Base-by-base conservation (phyloP, 1,139 yeast genomes). In the Scheffersomyces cryptocercus region DNA sequence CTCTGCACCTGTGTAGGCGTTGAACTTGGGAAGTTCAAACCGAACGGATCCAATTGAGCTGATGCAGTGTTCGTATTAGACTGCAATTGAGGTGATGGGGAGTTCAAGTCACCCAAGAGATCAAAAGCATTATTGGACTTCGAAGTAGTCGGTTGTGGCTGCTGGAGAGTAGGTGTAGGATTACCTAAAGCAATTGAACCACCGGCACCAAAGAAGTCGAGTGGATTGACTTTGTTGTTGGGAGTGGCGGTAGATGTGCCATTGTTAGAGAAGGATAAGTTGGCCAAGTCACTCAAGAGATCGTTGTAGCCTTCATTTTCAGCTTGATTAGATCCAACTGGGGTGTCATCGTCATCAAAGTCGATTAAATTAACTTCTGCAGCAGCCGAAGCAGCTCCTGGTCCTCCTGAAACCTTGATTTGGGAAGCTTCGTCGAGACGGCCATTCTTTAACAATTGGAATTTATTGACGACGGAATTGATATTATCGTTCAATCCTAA, bases 401-500 rank as follows among this genome's bases (percentile, higher is more conserved):
- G 51, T 15, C 57, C 52, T 5, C 54, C 50, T 12, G 46, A 35
- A 20, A 68, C 77, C 43, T 78, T 71, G 42, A 88, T 79, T 49
- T 77, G 68, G 1, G 82, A 65, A 7, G 95, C 95, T 47, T 73
- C 80, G 16, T 70, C 73, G 16, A 75, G 62, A 49, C 87, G 81
- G 34, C 96, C 96, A 37, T 74, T 67, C 59, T 81, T 84, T 56
- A 89, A 70, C 29, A 82, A 70, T 43, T 77, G 81, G 67, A 79
- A 89, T 65, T 88, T 89, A 41, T 77, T 75, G 42, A 89, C 67
- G 43, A 89, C 76, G 10, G 80, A 73, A 56, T 88, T 86, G 51
- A 91, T 85, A 47, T 79, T 79, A 61, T 89, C 97, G 61, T 89
- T 89, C 48, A 93, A 73, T 26, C 75, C 75, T 44, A 88, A 72